Conservation (phyloP, 2,329 filamentous ascomycete species). For the Stylonectria norvegica region DNA sequence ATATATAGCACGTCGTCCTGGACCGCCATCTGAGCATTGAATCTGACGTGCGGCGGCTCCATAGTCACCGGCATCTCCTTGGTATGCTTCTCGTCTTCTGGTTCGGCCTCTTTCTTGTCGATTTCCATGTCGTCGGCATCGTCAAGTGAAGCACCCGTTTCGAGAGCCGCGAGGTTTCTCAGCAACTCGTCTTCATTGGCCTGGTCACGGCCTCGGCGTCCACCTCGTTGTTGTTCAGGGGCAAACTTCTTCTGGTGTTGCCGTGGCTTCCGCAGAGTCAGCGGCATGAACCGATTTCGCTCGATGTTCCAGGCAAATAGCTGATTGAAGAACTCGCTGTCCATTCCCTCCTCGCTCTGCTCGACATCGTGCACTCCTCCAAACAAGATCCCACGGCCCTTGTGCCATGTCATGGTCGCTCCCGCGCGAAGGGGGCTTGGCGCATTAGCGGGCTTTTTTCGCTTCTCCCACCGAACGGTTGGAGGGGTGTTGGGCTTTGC, state of each 20-base stretch:
- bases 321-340: constrained; percentile 94
- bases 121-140: constrained; percentile 48
- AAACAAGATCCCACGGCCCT: constrained; percentile 87
- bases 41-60: constrained; percentile 85
- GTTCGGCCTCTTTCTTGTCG: constrained; percentile 49
- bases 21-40: constrained; percentile 86
- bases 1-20: constrained; percentile 92
- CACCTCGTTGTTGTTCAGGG: constrained; percentile 51
- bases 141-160: constrained; percentile 66
- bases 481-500: constrained; percentile 64
- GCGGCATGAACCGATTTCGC: constrained; percentile 88
- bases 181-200: constrained; percentile 90
- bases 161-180: constrained; percentile 78
- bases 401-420: constrained; percentile 91
- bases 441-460: constrained; percentile 87
- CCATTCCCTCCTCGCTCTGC: constrained; percentile 88
- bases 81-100: constrained; percentile 55
- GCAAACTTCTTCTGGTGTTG: constrained; percentile 57
- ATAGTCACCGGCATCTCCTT: constrained; percentile 65
- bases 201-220: constrained; percentile 70
- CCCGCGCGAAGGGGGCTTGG: constrained; percentile 82
- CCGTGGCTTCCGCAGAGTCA: constrained; percentile 72
- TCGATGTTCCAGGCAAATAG: constrained; percentile 94
- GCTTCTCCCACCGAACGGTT: constrained; percentile 81
- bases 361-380: constrained; percentile 94